phyloP scores from a whole-genome alignment of 2,329 filamentous ascomycete species.

The Exophiala phaeomuriformis region DNA sequence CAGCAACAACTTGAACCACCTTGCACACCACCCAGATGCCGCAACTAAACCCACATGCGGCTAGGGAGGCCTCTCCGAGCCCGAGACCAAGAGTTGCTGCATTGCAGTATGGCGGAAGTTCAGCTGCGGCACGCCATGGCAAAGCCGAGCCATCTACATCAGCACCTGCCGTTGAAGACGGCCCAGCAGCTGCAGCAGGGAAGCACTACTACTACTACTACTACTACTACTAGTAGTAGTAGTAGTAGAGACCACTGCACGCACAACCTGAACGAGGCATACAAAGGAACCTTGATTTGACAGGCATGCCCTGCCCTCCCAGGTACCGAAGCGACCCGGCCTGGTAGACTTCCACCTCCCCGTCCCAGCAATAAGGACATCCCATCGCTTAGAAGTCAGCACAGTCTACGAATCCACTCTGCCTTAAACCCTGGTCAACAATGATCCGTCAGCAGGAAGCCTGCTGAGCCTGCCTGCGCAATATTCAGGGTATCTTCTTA shows the following conservation, averaged over 20 bases:
- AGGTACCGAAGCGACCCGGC: constrained; percentile 5
- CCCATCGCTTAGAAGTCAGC: not conserved
- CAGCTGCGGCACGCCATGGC: no score
- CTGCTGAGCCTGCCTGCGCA: no score
- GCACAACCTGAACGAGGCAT: not conserved
- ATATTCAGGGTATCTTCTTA: no score
- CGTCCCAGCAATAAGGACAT: constrained; percentile 4
- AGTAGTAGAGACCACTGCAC: not conserved
- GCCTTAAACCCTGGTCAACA: no score
- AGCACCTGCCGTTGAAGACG: not conserved
- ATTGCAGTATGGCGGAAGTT: no score
- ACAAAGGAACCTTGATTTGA: not conserved
- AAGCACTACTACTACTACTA: not conserved
- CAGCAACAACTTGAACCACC: not conserved
- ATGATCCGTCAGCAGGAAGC: no score
- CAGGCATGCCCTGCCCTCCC: not conserved
- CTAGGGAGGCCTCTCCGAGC: no score
- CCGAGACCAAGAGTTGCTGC: no score
- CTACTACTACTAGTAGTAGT: no score
- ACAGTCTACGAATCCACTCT: not conserved
- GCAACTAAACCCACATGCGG: not conserved
- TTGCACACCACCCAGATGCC: not conserved
- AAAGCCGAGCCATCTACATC: not conserved
- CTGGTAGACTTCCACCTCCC: constrained; percentile 1
- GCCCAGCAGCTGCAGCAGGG: not conserved